Base-by-base conservation (phyloP, 2,329 filamentous ascomycete species). In the Fusarium verticillioides region DNA sequence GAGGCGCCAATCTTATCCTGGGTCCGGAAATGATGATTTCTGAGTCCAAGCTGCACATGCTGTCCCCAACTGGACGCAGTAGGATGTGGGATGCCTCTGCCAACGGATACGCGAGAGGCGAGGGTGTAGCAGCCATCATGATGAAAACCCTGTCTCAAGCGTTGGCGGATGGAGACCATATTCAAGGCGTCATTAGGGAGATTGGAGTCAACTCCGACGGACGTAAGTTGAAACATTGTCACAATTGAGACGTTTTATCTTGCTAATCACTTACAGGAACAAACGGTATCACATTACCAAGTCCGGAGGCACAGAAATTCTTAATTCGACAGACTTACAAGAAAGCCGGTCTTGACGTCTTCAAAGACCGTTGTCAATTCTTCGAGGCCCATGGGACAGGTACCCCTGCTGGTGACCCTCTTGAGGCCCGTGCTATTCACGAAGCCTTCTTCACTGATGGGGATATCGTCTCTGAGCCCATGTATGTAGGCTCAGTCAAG, bases 401-500 rank as follows among this genome's bases (percentile, higher is more conserved):
- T 3, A 62, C 60, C 5, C 60, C 60, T 8, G 60, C 60, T 18
- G 60, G 60, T 11, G 60, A 62, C 8, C 60, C 60, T 21, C 40
- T 57, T 10, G 60, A 58, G 30, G 60, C 50, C 5, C 40, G 50
- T 4, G 50, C 60, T 2, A 62, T 62, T 13, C 50, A 57, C 2
- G 50, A 58, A n/a, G 60, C 60, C 2, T 62, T 62, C 26, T 62
- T 57, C 13, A 4, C 21, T 3, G 28, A 19, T 16, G 26, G 34
- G 3, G n/a, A 40, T 5, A 19, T n/a, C 5, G 16, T 46, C 5
- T 16, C 23, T 5, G 60, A 62, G 26, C 50, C 50, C 7, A 46
- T 62, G 50, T 62, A 57, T n/a, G 60, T 62, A 2, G 60, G 60
- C 7, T 62, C 60, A 18, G 50, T 62, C 12, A 62, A 62, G 50